Evolutionary conservation across 2,329 filamentous ascomycete genomes (phyloP), one percentile per base, ranked within the genome.

Genomic region (Botrytis tulipae): DNA sequence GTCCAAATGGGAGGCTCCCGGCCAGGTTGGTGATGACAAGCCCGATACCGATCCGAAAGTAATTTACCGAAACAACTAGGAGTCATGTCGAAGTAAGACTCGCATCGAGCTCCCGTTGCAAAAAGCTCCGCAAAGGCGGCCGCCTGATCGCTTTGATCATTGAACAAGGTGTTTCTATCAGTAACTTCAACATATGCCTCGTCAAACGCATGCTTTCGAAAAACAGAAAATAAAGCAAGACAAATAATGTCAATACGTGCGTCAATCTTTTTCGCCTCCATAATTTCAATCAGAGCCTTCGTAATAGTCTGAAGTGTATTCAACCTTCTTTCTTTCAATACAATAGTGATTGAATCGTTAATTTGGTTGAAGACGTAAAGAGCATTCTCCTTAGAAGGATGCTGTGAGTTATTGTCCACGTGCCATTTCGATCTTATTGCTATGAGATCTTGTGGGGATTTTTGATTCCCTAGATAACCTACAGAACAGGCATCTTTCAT

Each of bases 171-270:
- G 76, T 89, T 90, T 8, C 88, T 84, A 77, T 91, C 89, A 0
- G 86, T 88, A 1, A 89, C 87, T 78, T 91, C 89, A n/a, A 88
- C 82, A 77, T 90, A 90, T 0, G 90, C 87, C 74, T 91, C 88
- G 73, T 90, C 87, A 63, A 90, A 85, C 0, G 86, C 88, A 10
- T 84, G 83, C 77, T 86, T 87, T 37, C 88, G 83, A 29, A 88
- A 83, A 1, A 87, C 85, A 73, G 86, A 89, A 78, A 91, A 89
- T 71, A 89, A 83, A 3, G 87, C 84, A 67, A 91, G 83, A 1
- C 86, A 85, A 71, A 90, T 82, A 10, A 90, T 84, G 75, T 91
- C 89, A 0, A 84, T 82, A 71, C 84, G 83, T 20, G 85, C 77
- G 77, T 87, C 84, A 35, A 86, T 80, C 42, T 29, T 57, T 20